Base-by-base conservation (phyloP, 345 rosid species). In the Iberis pinnata region DNA sequence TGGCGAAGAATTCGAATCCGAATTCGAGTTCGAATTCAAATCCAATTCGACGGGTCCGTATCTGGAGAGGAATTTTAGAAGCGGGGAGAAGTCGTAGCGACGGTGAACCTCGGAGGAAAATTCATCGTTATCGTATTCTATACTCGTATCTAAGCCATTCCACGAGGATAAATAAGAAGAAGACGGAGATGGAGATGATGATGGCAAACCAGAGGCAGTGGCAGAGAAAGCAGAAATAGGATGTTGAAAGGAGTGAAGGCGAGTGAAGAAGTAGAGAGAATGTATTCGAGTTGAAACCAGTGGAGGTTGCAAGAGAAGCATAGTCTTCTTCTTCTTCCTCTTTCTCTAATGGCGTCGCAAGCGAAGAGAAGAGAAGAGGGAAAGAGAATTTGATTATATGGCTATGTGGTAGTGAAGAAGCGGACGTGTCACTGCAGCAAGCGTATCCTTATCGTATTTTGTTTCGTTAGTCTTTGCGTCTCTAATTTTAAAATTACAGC, bases 81-180 rank as follows among this genome's bases (percentile, higher is more conserved):
- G 89, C 2, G 96, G 98, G 71, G 82, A 38, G 77, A 92, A 92
- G 77, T 92, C 95, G 63, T 83, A 86, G 29, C 82, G 89, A 36
- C 73, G 75, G 62, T 57, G 69, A 43, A 75, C 78, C 10, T 71
- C 71, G 8, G 79, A 47, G 27, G 78, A 76, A 18, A 69, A 53
- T 51, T 81, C 90, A 18, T 57, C 70, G 20, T 42, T 58, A 9
- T 40, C 70, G 13, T 45, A 59, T 38, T 37, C 71, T 53, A 64
- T 67, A 3, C 13, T 43, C 6, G 60, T 20, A n/a, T 43, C 58
- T 6, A 42, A 48, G 20, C 61, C 40, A 24, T 49, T 64, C 68
- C 63, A 50, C 16, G 63, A 55, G 0, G 58, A 60, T 44, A 53
- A 40, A 7, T 25, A 44, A 33, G 58, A 49, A 2, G 56, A 18